Evolutionary conservation across 2,329 filamentous ascomycete species (phyloP).

Genomic region (Fusarium nurragi): DNA sequence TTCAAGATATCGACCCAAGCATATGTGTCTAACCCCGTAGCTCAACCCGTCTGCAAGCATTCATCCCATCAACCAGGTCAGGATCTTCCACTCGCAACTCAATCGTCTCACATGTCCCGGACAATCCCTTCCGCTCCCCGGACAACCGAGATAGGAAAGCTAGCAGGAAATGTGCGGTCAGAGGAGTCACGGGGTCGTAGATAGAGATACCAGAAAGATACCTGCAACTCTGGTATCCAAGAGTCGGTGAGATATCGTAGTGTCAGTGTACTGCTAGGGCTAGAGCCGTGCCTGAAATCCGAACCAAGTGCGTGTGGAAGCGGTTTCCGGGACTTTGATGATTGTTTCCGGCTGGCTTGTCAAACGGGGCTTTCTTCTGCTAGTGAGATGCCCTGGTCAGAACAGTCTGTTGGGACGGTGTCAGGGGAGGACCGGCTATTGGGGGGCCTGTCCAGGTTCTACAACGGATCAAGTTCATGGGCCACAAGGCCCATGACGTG

Average conservation of each 20-base stretch:
- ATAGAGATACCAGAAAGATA: conserved; percentile 28
- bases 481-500: conserved; percentile 27
- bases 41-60: conserved; percentile 10
- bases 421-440: conserved; percentile 30
- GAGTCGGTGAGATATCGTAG: conserved; percentile 28
- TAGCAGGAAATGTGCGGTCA: conserved; percentile 40
- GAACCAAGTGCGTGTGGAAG: conserved; percentile 23
- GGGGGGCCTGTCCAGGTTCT: conserved; percentile 11
- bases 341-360: conserved; percentile 36
- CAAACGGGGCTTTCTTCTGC: conserved; percentile 24
- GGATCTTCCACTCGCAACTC: conserved; percentile 16
- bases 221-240: conserved; percentile 10
- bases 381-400: conserved; percentile 18
- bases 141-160: conserved; percentile 10
- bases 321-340: conserved; percentile 28
- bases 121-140: conserved; percentile 28
- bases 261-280: conserved; percentile 17
- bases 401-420: conserved; percentile 20
- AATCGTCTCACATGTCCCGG: conserved; percentile 30
- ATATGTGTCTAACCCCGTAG: conserved; percentile 10
- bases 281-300: conserved; percentile 20
- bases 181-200: conserved; percentile 27
- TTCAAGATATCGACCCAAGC: conserved; percentile 12
- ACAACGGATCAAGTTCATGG: conserved; percentile 2
- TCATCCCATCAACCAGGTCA: background rate